These are phyloP conservation scores for Barnettozyma siamensis DNA, from an alignment of 805 yeast genomes.

Conservation along the genomic window DNA sequence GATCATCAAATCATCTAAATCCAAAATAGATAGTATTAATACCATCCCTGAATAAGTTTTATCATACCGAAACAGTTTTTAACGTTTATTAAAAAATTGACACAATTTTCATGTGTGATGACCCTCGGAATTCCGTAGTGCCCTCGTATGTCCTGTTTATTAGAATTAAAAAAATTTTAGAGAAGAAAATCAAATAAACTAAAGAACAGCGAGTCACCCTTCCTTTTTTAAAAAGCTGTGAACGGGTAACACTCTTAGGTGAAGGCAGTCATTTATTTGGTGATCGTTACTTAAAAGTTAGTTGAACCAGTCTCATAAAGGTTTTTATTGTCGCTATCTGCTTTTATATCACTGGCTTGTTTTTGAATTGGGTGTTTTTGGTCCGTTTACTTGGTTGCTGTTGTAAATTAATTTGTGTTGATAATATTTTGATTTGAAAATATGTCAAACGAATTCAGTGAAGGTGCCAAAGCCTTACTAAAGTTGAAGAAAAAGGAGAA, in stretches of 20 bases:
- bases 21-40: constrained; percentile 13
- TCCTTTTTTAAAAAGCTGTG: too few relatives aligned
- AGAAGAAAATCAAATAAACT: too few relatives aligned
- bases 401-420: neutral
- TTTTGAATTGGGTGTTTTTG: too few relatives aligned
- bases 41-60: constrained; percentile 12
- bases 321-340: too few relatives aligned
- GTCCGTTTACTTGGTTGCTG: too few relatives aligned
- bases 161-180: neutral
- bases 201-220: constrained; percentile 5
- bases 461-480: constrained; percentile 23
- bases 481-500: constrained; percentile 20
- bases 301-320: neutral
- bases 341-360: too few relatives aligned
- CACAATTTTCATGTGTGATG: too few relatives aligned
- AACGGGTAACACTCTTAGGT: neutral
- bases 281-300: neutral
- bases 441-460: constrained; percentile 17
- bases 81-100: too few relatives aligned
- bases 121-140: constrained; percentile 1
- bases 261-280: neutral
- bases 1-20: constrained; percentile 9
- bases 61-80: too few relatives aligned
- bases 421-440: neutral
- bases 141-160: neutral